Base-by-base conservation (phyloP, 2,329 filamentous ascomycete species). In the Xylariaceae sp. region DNA sequence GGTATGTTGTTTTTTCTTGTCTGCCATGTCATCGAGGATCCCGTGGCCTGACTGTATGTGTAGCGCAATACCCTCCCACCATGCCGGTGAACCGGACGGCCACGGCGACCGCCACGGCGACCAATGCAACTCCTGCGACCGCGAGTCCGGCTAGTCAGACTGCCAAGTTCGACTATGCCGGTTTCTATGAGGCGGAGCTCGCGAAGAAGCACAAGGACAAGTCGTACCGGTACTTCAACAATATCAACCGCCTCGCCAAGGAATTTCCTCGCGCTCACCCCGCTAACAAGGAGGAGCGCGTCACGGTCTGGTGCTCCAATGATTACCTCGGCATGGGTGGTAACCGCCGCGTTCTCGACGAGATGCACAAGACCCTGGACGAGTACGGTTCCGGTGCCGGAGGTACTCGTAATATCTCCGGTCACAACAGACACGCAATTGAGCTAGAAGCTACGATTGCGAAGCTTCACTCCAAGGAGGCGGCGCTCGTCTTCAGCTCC, bases 191-290 rank as follows among this genome's bases (percentile, higher is more conserved):
- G 65, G 79, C 79, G 62, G 93, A 99, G 75, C 78, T 99, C 67
- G 91, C 97, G 69, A 97, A 97, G 84, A 99, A 99, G 80, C 94
- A 96, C 83, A 92, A 96, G 82, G 94, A 99, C 82, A 97, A 97
- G 80, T 97, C 92, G 55, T 99, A 99, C 80, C 90, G 94, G 72
- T 97, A 97, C 80, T 99, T 99, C 82, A 99, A 99, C 83, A 99
- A 99, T 81, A 99, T 99, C 85, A 99, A 99, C 73, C 92, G 94
- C 41, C 82, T 99, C 62, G 94, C 94, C 66, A 90, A 94, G 78
- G 91, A 97, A 65, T 99, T 99, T 64, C 94, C 94, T 35, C 90
- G 89, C 65, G 94, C 94, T 51, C 94, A 99, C 75, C 96, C 95
- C 82, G 83, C 89, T 13, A 86, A 82, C 60, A 84, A 85, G 71